These are phyloP conservation scores for Lotmaria passim DNA, from an alignment of 208 protist species.

Conservation along the genomic window DNA sequence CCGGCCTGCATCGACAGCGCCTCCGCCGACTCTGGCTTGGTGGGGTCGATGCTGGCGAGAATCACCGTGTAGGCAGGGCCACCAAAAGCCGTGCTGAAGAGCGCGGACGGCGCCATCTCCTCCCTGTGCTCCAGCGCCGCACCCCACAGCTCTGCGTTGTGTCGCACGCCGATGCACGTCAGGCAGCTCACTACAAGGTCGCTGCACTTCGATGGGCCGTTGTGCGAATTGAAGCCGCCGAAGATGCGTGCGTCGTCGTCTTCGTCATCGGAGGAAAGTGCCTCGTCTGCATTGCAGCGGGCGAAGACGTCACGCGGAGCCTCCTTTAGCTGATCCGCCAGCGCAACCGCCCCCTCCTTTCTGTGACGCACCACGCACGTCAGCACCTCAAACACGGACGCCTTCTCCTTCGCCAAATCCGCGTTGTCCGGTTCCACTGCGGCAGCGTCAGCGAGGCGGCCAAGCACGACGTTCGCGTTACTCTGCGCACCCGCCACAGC, in stretches of 20 bases:
- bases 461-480: conserved; percentile 30
- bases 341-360: conserved; percentile 35
- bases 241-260: conserved; percentile 21
- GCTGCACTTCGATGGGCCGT: conserved; percentile 13
- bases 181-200: conserved; percentile 31
- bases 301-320: conserved; percentile 5
- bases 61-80: conserved; percentile 33
- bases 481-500: conserved; percentile 37
- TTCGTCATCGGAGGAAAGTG: conserved; percentile 30
- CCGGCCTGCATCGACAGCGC: conserved; percentile 23
- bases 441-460: conserved; percentile 22
- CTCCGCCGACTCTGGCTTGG: conserved; percentile 15
- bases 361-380: conserved; percentile 42
- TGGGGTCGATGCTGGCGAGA: conserved; percentile 34
- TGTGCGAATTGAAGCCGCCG: conserved; percentile 27
- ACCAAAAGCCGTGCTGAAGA: conserved; percentile 30
- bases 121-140: conserved; percentile 24
- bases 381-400: conserved; percentile 36
- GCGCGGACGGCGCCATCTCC: conserved; percentile 5
- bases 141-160: conserved; percentile 16
- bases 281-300: neutral
- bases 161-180: conserved; percentile 30
- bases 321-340: conserved; percentile 21
- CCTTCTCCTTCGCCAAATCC: conserved; percentile 15
- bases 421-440: conserved; percentile 18